phyloP scores from a whole-genome alignment of 2,329 filamentous ascomycete genomes.

The Botrytis deweyae region DNA sequence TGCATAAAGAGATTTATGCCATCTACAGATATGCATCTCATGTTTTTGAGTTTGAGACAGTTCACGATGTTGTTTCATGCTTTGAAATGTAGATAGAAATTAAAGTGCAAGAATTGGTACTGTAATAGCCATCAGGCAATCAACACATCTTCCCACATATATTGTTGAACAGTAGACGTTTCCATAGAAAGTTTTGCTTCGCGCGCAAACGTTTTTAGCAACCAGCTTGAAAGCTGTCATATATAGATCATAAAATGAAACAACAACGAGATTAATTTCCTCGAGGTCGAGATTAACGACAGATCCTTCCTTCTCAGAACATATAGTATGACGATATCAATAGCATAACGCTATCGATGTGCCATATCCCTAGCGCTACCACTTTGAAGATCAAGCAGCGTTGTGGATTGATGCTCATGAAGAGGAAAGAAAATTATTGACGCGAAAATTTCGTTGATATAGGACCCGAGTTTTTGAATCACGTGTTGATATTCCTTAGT shows the following conservation, averaged over 20 bases:
- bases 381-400: constrained; percentile 36
- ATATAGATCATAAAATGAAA: constrained; percentile 45
- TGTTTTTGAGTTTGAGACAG: neutral
- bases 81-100: neutral
- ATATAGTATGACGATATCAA: constrained; percentile 32
- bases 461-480: constrained; percentile 22
- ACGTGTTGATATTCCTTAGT: neutral
- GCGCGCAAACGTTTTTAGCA: neutral
- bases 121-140: neutral
- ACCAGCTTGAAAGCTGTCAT: neutral
- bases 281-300: constrained; percentile 44
- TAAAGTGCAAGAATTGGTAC: neutral
- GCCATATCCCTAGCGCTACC: constrained; percentile 34
- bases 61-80: neutral
- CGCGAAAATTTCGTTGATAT: constrained; percentile 27
- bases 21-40: neutral
- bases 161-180: neutral
- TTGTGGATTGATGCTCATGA: constrained; percentile 40
- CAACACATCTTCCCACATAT: neutral
- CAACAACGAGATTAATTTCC: constrained; percentile 39
- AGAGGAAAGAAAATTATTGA: constrained; percentile 23
- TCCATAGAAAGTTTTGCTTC: neutral
- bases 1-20: neutral
- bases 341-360: constrained; percentile 38
- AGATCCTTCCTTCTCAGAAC: constrained; percentile 42